phyloP scores from a whole-genome alignment of 495 filamentous ascomycete species.

The Penicillium longicatenatum region DNA sequence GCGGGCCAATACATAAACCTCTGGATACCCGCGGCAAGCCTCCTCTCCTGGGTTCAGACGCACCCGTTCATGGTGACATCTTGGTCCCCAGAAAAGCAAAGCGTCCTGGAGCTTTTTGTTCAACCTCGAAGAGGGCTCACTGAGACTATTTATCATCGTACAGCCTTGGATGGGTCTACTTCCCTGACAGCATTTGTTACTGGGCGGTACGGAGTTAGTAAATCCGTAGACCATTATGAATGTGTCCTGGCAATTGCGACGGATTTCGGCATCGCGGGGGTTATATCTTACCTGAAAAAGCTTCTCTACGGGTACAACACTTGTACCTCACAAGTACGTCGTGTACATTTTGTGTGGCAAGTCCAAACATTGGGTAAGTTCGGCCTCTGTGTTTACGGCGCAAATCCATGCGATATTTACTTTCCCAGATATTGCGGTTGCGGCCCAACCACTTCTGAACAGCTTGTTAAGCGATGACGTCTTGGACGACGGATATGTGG shows the following conservation, averaged over 20 bases:
- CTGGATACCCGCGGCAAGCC: constrained; percentile 25
- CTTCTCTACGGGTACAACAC: constrained; percentile 33
- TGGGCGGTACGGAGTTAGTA: constrained; percentile 24
- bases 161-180: constrained; percentile 13
- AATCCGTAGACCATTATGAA: constrained; percentile 15
- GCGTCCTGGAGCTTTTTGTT: constrained; percentile 24
- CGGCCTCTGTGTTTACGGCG: too few relatives aligned
- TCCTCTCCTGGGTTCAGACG: constrained; percentile 27
- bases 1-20: constrained; percentile 30
- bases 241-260: constrained; percentile 13
- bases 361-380: constrained; percentile 25
- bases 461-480: constrained; percentile 17
- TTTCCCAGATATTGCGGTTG: constrained; percentile 18
- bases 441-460: constrained; percentile 16
- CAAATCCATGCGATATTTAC: too few relatives aligned
- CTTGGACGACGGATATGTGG: constrained; percentile 18
- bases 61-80: constrained; percentile 39
- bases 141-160: constrained; percentile 12
- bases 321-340: constrained; percentile 18
- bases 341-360: constrained; percentile 35
- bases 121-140: constrained; percentile 26
- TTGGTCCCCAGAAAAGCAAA: constrained; percentile 26
- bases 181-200: constrained; percentile 17
- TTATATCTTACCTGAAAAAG: constrained; percentile 32
- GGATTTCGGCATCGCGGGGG: constrained; percentile 26